Evolutionary conservation across 352 stramenopile genomes (phyloP), one percentile per base, ranked within the genome.

Genomic region (Phytophthora tentaculata): DNA sequence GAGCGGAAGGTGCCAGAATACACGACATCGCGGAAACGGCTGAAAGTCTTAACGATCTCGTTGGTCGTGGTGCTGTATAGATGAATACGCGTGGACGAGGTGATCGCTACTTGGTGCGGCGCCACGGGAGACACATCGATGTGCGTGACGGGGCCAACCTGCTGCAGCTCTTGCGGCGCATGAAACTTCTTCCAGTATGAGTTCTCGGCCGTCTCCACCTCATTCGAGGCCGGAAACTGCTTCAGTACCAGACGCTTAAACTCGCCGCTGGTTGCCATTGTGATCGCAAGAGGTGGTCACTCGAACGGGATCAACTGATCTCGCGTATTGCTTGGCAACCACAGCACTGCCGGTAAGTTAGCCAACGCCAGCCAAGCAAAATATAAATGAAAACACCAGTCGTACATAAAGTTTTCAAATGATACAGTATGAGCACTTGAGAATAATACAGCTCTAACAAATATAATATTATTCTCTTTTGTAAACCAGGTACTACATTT

Each of bases 181-280:
- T 94, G 83, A 71, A 94, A 95, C 75, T 95, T 96, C 55, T 92
- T 92, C 89, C 89, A 97, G 75, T 96, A 97, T 57, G 81, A 69
- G 44, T 90, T 91, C 71, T 96, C 89, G 8, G 77, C 77, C 22
- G 86, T 92, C 68, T 92, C 81, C 29, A 88, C 77, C 73, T 93
- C 86, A 43, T 75, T 94, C 68, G 86, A 81, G 14, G 82, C 60
- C 39, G 89, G 87, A 74, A 95, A 96, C 68, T 95, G 87, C 81
- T 96, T 96, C 19, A 96, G 82, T 78, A 91, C 82, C 52, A 96
- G 66, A 35, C 86, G 83, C 75, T 94, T 91, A 76, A 95, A 96
- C 75, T 96, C 88, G 41, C 81, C 84, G 47, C 74, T 81, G 14
- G 80, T 91, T 61, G 83, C 84, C 83, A 89, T 91, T 37, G 44